A percentile compares a stretch with the other conserved stretches of the same genome.
These are phyloP conservation scores for Hymenoscyphus salicellus DNA, from an alignment of 2,329 filamentous ascomycete species.

Conservation along the genomic window DNA sequence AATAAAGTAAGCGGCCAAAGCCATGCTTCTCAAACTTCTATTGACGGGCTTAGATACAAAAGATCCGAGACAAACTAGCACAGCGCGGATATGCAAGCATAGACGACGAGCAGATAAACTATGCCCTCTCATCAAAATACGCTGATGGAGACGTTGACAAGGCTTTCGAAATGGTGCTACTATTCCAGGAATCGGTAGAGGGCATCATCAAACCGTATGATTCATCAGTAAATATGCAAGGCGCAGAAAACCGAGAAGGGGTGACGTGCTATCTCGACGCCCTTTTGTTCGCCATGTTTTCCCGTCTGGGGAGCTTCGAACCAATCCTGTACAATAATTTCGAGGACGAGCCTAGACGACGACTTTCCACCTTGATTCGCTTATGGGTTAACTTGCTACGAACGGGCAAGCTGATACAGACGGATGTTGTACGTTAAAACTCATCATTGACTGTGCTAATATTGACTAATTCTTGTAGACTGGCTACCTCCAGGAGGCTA, in stretches of 20 bases:
- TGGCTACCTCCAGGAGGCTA: constrained; percentile 73
- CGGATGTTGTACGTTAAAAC: constrained; percentile 65
- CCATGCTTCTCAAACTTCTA: background rate
- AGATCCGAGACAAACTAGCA: constrained; percentile 50
- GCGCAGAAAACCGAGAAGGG: constrained; percentile 78
- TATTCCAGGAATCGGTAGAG: constrained; percentile 77
- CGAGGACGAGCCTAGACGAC: constrained; percentile 66
- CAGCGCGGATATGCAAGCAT: constrained; percentile 53
- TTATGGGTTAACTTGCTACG: constrained; percentile 93
- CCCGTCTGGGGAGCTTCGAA: constrained; percentile 84
- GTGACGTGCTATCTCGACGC: constrained; percentile 96
- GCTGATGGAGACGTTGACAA: constrained; percentile 68
- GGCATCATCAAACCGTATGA: constrained; percentile 76
- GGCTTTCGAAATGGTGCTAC: constrained; percentile 70
- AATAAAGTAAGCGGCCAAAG: constrained; percentile 35
- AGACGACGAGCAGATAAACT: constrained; percentile 60
- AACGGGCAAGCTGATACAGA: constrained; percentile 78
- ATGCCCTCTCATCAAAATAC: constrained; percentile 60
- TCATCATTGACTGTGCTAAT: background rate
- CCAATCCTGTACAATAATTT: constrained; percentile 82
- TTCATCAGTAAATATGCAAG: constrained; percentile 68
- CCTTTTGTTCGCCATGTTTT: constrained; percentile 93
- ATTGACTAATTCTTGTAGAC: constrained; percentile 52
- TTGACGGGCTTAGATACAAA: constrained; percentile 44
- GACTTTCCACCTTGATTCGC: constrained; percentile 72